Evolutionary conservation across 169 alveolate genomes (phyloP).

Genomic region (Cryptosporidium felis): DNA sequence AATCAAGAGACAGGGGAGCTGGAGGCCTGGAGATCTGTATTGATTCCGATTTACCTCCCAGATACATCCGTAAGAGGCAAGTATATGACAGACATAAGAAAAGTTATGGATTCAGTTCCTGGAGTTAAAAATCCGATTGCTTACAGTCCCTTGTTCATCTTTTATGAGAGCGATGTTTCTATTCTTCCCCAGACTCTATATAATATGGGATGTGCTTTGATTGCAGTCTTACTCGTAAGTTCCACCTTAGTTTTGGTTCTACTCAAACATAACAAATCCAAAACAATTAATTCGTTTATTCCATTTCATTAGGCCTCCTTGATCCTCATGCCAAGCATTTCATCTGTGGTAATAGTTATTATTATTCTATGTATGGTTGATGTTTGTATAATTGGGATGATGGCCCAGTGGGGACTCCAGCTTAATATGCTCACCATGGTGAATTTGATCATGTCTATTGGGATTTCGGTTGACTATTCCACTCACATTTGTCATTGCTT

Average conservation of each 20-base stretch:
- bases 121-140: slow-evolving; percentile 57
- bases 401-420: slow-evolving; percentile 82
- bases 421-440: slow-evolving; percentile 87
- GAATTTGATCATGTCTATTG: slow-evolving; percentile 82
- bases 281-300: slow-evolving; percentile 60
- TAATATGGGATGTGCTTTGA: slow-evolving; percentile 76
- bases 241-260: slow-evolving; percentile 15
- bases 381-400: slow-evolving; percentile 81
- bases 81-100: slow-evolving; percentile 62
- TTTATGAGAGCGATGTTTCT: slow-evolving; percentile 75
- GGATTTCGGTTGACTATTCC: slow-evolving; percentile 83
- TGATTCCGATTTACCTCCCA: slow-evolving; percentile 58
- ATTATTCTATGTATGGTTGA: slow-evolving; percentile 78
- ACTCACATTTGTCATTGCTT: slow-evolving; percentile 85
- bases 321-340: slow-evolving; percentile 76
- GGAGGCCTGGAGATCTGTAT: slow-evolving; percentile 69
- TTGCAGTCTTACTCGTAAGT: slow-evolving; percentile 77
- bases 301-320: slow-evolving; percentile 75
- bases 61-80: slow-evolving; percentile 63
- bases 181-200: slow-evolving; percentile 74
- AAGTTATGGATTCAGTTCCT: slow-evolving; percentile 11
- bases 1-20: slow-evolving; percentile 47
- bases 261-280: slow-evolving; percentile 51
- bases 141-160: slow-evolving; percentile 71
- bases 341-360: slow-evolving; percentile 78